Evolutionary conservation across 176 grass and related monocot species (phyloP), one percentile per base, ranked within the genome.

Genomic region (Triticum aestivum): DNA sequence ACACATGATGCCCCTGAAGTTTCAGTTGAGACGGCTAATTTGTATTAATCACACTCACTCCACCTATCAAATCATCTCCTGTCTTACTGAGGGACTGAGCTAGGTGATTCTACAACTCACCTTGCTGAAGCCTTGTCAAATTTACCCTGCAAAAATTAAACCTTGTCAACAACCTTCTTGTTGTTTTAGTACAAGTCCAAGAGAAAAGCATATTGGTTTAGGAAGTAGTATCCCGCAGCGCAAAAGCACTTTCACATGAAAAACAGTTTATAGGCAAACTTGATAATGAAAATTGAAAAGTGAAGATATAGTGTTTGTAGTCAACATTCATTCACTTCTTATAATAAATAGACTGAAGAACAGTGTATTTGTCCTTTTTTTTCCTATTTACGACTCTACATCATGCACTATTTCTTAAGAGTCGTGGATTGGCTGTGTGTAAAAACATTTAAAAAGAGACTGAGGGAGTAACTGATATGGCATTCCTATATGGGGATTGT

Each of bases 21-120:
- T 66, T 30, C 12, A 49, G 0, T 81, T 32, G 24, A 81, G 17
- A 80, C 26, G 18, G 42, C 51, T 39, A 42, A 56, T 61, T 4
- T 35, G 8, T 38, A 29, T 23, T 79, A 69, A 20, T 5, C 35
- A 10, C 13, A 27, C 33, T 49, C 51, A 59, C 37, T 76, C 1
- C 17, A 77, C 12, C 35, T 38, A 30, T 70, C 21, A 52, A 49
- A 61, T 82, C 37, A 35, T 4, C 63, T 63, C 35, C 38, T 82
- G 78, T 90, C 18, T 38, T 75, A 58, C 20, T 13, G 32, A 64
- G 41, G 71, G 68, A 64, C 54, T 72, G 42, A 73, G 49, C 1
- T 39, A 27, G 42, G 49, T 71, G 51, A 82, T 82, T 86, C 64
- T 65, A 71, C n/a, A 13, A 32, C 20, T 90, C 65, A 79, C 51